Conservation (phyloP, 2,329 filamentous ascomycete genomes). For the Hirsutella thompsonii region DNA sequence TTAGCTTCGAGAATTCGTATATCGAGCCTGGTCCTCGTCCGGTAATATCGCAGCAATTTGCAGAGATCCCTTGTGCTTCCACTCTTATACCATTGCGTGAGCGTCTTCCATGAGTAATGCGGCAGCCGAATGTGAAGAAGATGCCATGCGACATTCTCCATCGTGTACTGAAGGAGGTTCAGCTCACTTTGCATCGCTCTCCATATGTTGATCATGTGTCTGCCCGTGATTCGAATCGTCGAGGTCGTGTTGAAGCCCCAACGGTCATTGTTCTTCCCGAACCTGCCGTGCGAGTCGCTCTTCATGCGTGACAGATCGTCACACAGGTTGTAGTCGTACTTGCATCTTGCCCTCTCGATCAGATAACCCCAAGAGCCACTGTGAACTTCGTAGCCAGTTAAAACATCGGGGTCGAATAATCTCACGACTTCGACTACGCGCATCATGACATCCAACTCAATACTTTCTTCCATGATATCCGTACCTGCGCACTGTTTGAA, state of each 20-base stretch:
- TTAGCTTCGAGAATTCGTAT: conserved; percentile 87
- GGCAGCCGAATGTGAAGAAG: conserved; percentile 77
- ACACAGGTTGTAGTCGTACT: conserved; percentile 83
- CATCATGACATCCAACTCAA: conserved; percentile 75
- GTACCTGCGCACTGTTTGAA: conserved; percentile 48
- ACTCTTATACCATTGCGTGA: conserved; percentile 74
- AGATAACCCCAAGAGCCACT: conserved; percentile 91
- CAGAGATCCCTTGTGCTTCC: conserved; percentile 54
- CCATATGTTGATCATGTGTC: conserved; percentile 97
- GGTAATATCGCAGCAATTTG: conserved; percentile 68
- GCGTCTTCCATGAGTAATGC: conserved; percentile 65
- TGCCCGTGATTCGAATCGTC: conserved; percentile 80
- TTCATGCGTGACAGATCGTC: conserved; percentile 88
- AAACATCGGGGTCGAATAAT: conserved; percentile 73
- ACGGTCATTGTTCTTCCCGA: conserved; percentile 73
- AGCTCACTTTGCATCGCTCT: conserved; percentile 89
- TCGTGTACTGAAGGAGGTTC: conserved; percentile 83
- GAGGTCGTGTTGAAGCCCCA: conserved; percentile 95
- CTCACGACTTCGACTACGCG: conserved; percentile 81
- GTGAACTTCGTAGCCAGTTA: conserved; percentile 92
- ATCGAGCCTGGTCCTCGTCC: conserved; percentile 63
- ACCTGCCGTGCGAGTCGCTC: conserved; percentile 66
- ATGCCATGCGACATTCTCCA: conserved; percentile 94
- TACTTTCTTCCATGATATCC: conserved; percentile 60
- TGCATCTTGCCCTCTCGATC: conserved; percentile 73